These are phyloP conservation scores for Oryza meridionalis DNA, from an alignment of 176 grass and related monocot genomes.

Conservation along the genomic window DNA sequence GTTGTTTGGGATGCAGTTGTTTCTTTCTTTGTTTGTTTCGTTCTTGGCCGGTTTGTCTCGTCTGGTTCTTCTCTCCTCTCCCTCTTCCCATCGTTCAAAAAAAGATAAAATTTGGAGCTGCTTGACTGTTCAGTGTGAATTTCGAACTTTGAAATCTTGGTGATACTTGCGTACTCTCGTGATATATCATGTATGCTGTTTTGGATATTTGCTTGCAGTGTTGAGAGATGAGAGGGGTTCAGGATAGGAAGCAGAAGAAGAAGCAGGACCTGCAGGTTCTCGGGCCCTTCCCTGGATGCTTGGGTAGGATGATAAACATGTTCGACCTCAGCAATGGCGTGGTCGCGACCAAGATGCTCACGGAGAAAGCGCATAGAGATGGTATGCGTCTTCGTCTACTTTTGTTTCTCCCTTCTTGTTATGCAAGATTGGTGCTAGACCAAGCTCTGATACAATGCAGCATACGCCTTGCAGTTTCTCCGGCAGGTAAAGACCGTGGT, in stretches of 20 bases:
- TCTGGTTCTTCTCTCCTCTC: not conserved
- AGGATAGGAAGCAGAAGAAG: slow-evolving; percentile 55
- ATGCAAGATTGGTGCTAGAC: not conserved
- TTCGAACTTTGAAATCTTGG: slow-evolving; percentile 29
- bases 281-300: slow-evolving; percentile 59
- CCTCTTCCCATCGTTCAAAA: not conserved
- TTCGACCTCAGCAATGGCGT: slow-evolving; percentile 69
- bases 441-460: slow-evolving; percentile 29
- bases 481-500: slow-evolving; percentile 51
- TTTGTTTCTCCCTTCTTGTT: not conserved
- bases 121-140: slow-evolving; percentile 19
- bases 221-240: slow-evolving; percentile 58
- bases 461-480: slow-evolving; percentile 47
- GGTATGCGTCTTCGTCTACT: slow-evolving; percentile 44
- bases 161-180: not conserved
- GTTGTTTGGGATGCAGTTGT: slow-evolving; percentile 35
- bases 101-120: not conserved
- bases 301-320: slow-evolving; percentile 75
- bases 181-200: not conserved
- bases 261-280: slow-evolving; percentile 63
- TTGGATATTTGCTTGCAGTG: slow-evolving; percentile 42
- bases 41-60: slow-evolving; percentile 33
- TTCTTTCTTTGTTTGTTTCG: slow-evolving; percentile 44
- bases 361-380: slow-evolving; percentile 76
- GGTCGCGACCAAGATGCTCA: slow-evolving; percentile 71